Conservation (phyloP, 1,139 yeast species). For the Candida glucosophila region DNA sequence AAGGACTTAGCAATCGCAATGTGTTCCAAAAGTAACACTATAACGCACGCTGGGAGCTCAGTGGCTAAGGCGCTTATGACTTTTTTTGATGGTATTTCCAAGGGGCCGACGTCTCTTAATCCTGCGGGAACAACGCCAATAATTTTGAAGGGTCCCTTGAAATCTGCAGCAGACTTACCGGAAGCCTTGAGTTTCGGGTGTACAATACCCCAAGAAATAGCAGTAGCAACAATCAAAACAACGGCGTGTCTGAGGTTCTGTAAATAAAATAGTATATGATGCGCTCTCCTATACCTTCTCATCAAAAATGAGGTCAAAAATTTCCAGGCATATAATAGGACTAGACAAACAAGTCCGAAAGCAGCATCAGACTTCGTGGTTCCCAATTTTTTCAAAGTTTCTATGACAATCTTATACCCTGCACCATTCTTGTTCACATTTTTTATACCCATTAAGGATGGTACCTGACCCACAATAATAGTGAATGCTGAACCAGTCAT, state of each 20-base stretch:
- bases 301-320: slow-evolving; percentile 47
- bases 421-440: slow-evolving; percentile 68
- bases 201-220: slow-evolving; percentile 62
- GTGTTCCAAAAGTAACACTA: slow-evolving; percentile 80
- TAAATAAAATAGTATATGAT: slow-evolving; percentile 53
- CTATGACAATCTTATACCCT: slow-evolving; percentile 60
- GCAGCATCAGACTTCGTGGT: slow-evolving; percentile 74
- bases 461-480: slow-evolving; percentile 79
- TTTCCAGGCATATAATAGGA: slow-evolving; percentile 63
- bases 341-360: slow-evolving; percentile 71
- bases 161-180: slow-evolving; percentile 21
- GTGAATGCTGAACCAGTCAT: slow-evolving; percentile 91
- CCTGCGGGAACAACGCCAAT: slow-evolving; percentile 81
- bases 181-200: slow-evolving; percentile 58
- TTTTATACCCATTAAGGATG: slow-evolving; percentile 73
- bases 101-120: slow-evolving; percentile 65
- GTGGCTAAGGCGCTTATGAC: slow-evolving; percentile 55
- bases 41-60: slow-evolving; percentile 78
- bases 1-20: slow-evolving; percentile 91
- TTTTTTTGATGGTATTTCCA: slow-evolving; percentile 57
- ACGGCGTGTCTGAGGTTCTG: slow-evolving; percentile 78
- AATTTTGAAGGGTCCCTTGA: slow-evolving; percentile 46
- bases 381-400: slow-evolving; percentile 64
- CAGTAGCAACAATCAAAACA: slow-evolving; percentile 68
- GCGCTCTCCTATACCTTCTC: slow-evolving; percentile 56